Conservation (phyloP, 257 asterid species). For the Nicotiana paniculata region DNA sequence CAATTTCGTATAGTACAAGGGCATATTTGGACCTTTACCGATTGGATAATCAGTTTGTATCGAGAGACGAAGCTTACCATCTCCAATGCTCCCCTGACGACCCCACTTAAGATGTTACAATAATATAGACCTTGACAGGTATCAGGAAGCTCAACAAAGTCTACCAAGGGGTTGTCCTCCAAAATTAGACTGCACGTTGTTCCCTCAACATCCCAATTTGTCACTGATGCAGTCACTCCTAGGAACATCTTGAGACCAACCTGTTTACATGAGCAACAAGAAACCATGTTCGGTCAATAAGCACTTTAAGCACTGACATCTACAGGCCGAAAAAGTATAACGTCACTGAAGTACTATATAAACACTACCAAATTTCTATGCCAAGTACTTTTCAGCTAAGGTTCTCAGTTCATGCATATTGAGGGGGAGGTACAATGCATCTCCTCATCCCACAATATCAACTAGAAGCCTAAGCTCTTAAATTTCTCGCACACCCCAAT, state of each 20-base stretch:
- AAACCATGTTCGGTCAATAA: neutral
- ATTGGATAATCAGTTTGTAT: neutral
- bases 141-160: constrained; percentile 96
- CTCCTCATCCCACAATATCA: neutral
- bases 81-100: constrained; percentile 89
- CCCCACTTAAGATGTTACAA: constrained; percentile 93
- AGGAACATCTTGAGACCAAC: constrained; percentile 88
- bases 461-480: neutral
- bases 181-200: constrained; percentile 86
- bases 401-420: neutral
- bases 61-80: constrained; percentile 73
- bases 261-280: constrained; percentile 22
- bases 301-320: neutral
- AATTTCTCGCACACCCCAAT: neutral
- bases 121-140: constrained; percentile 92
- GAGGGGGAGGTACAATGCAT: neutral
- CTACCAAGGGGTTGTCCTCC: constrained; percentile 93
- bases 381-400: neutral
- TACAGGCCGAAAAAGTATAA: neutral
- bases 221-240: constrained; percentile 73
- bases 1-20: too few species aligned
- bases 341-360: neutral
- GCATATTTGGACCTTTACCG: too few species aligned
- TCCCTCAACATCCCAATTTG: constrained; percentile 82
- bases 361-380: neutral